These are phyloP conservation scores for Plantago ovata DNA, from an alignment of 257 asterid genomes.

Conservation along the genomic window DNA sequence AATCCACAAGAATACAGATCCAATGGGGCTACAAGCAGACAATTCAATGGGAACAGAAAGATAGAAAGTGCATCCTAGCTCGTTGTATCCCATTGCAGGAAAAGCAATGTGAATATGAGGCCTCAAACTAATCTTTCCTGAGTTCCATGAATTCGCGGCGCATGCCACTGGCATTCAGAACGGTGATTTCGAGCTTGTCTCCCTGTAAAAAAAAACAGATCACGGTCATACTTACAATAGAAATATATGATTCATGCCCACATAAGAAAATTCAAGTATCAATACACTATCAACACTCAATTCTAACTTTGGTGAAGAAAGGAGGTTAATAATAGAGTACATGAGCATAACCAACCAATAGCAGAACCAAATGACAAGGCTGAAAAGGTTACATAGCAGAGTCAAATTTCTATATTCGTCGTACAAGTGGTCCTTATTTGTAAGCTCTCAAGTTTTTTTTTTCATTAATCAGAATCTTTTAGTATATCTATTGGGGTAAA, in stretches of 20 bases:
- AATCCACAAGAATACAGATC: too few relatives aligned
- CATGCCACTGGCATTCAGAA: slow-evolving; percentile 55
- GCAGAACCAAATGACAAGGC: not conserved
- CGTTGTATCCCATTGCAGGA: not conserved
- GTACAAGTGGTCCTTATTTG: too few relatives aligned
- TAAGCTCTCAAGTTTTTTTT: too few relatives aligned
- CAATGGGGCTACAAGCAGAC: too few relatives aligned
- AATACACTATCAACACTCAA: too few relatives aligned
- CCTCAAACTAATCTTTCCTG: slow-evolving; percentile 49
- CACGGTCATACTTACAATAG: slow-evolving; percentile 15
- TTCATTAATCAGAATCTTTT: too few relatives aligned
- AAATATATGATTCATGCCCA: not conserved
- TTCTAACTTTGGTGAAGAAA: too few relatives aligned
- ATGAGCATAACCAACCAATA: too few relatives aligned
- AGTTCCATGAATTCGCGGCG: slow-evolving; percentile 68
- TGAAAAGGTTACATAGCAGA: not conserved
- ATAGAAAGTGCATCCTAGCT: too few relatives aligned
- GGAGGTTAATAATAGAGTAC: too few relatives aligned
- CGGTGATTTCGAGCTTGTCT: slow-evolving; percentile 67
- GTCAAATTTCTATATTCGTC: not conserved
- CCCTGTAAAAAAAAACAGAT: slow-evolving; percentile 40
- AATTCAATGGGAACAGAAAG: too few relatives aligned
- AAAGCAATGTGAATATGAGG: not conserved
- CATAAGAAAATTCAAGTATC: not conserved
- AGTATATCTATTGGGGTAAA: too few relatives aligned